Base-by-base conservation (phyloP, 192 early-diverging fungal species). In the Rhizoclosmatium globosum region DNA sequence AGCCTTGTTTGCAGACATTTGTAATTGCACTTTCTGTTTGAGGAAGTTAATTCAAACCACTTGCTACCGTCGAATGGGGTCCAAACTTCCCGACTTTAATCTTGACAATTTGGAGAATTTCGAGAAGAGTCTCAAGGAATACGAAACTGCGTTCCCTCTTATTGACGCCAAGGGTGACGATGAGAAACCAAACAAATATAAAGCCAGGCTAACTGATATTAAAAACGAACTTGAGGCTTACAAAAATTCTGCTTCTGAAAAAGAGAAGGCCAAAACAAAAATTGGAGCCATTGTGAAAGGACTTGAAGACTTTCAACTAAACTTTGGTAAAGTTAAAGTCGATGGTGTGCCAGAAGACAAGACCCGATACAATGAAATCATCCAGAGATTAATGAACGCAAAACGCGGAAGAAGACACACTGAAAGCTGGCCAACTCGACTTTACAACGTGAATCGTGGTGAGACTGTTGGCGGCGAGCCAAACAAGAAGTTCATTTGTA, bases 351-450 rank as follows among this genome's bases (percentile, higher is more conserved):
- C 56, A 9, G n/a, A 57, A 57, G 56, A 57, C n/a, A 57, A 57
- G 9, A 57, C 56, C 56, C n/a, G 11, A 57, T 57, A 13, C 56
- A 13, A 57, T n/a, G 56, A 57, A 57, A 57, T 9, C 56, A 57
- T 57, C 56, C 11, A 57, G 9, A n/a, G 9, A 13, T n/a, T 57
- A 9, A 57, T 13, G n/a, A 57, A 57, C n/a, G 56, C n/a, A 9
- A n/a, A 57, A 57, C 56, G 56, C 9, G 56, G 56, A 9, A 57
- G 56, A 57, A 57, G 56, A 57, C 64, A 64, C 64, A 64, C 7
- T 31, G 64, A 64, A 38, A 64, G 17, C 38, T 11, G 31, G 64
- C 64, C 64, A 15, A 15, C 64, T 9, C 64, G 64, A 11, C 31
- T 64, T 11, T 64, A 64, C 23, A 23, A 31, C 9, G 64, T 64